These are phyloP conservation scores for Gnomoniopsis smithogilvyi DNA, from an alignment of 2,329 filamentous ascomycete species.

Conservation along the genomic window DNA sequence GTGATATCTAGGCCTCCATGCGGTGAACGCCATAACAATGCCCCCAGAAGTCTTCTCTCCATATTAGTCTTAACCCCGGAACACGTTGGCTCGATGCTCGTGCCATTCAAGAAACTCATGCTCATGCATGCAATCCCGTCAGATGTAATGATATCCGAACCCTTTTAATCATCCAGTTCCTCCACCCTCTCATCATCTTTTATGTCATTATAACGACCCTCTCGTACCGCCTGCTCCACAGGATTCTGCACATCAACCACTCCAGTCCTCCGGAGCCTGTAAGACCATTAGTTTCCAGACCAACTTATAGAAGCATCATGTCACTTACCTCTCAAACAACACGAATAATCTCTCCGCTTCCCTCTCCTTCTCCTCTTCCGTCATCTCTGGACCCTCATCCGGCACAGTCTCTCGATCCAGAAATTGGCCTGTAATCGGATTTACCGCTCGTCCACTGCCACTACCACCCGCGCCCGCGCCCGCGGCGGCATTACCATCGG, in stretches of 20 bases:
- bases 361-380: conserved; percentile 82
- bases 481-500: no score
- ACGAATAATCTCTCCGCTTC: conserved; percentile 90
- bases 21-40: neutral
- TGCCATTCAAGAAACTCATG: neutral
- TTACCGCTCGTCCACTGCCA: conserved; percentile 49
- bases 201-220: conserved; percentile 70
- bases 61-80: neutral
- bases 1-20: neutral
- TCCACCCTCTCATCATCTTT: conserved; percentile 52
- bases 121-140: neutral
- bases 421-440: conserved; percentile 85
- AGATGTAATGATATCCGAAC: neutral
- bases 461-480: no score
- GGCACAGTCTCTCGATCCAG: conserved; percentile 63
- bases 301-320: conserved; percentile 17
- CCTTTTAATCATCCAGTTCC: conserved; percentile 36
- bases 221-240: conserved; percentile 64
- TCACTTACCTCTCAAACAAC: conserved; percentile 72
- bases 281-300: conserved; percentile 18
- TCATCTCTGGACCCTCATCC: conserved; percentile 67
- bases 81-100: no score
- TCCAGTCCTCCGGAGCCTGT: conserved; percentile 67
- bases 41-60: neutral
- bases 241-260: conserved; percentile 78